phyloP scores from a whole-genome alignment of 2,329 filamentous ascomycete genomes.

The Epichloe sylvatica region DNA sequence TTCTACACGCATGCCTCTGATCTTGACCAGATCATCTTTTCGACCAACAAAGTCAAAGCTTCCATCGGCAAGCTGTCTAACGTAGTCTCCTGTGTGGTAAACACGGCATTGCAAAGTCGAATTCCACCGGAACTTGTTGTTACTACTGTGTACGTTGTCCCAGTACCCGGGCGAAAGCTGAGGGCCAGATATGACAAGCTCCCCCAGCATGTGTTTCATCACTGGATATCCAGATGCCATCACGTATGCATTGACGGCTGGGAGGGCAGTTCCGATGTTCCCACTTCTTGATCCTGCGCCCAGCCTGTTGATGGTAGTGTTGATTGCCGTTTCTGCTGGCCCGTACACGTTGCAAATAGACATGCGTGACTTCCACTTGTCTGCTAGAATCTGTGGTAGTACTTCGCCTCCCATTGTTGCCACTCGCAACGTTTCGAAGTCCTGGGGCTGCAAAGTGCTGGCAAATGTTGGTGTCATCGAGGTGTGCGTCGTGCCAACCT shows the following conservation, averaged over 20 bases:
- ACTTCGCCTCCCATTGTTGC: conserved; percentile 49
- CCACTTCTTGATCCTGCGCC: conserved; percentile 7
- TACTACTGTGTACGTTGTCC: conserved; percentile 6
- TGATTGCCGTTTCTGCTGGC: conserved; percentile 14
- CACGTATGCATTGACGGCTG: conserved; percentile 10
- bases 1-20: conserved; percentile 13
- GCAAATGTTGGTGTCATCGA: conserved; percentile 50
- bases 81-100: conserved; percentile 23
- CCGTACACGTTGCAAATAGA: conserved; percentile 13
- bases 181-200: conserved; percentile 47
- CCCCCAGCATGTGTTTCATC: conserved; percentile 42
- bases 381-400: conserved; percentile 41
- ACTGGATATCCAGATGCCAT: conserved; percentile 21
- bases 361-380: conserved; percentile 29
- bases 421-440: conserved; percentile 32
- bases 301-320: conserved; percentile 13
- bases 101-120: conserved; percentile 4
- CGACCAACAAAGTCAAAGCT: conserved; percentile 12
- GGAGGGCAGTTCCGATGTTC: conserved; percentile 14
- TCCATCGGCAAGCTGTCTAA: conserved; percentile 12
- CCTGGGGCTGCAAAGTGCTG: conserved; percentile 33
- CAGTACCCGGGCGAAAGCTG: conserved; percentile 21
- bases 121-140: conserved; percentile 3
- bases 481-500: conserved; percentile 40
- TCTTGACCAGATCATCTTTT: conserved; percentile 13